Evolutionary conservation across 345 rosid genomes (phyloP).

Genomic region (Nephelium lappaceum): DNA sequence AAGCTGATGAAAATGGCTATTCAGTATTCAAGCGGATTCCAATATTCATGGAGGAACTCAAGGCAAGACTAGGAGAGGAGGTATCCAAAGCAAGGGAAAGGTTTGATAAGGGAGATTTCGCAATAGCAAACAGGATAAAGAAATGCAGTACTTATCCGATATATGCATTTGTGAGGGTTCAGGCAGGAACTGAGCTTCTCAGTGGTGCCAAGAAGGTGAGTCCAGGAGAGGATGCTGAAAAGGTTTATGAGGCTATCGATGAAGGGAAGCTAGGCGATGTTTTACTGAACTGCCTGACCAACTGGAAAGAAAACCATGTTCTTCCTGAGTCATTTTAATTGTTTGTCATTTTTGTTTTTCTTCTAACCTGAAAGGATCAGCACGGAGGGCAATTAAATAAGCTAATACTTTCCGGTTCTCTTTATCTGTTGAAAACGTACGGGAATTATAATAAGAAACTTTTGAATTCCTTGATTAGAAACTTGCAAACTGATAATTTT

Average conservation of each 20-base stretch:
- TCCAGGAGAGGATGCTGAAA: slow-evolving; percentile 59
- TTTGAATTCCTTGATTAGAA: background rate
- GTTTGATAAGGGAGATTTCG: slow-evolving; percentile 33
- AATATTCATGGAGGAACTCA: slow-evolving; percentile 40
- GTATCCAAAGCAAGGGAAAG: slow-evolving; percentile 38
- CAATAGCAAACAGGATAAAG: slow-evolving; percentile 34
- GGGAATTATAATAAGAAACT: background rate
- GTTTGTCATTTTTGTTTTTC: too few species aligned
- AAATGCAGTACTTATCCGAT: slow-evolving; percentile 49
- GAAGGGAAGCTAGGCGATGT: slow-evolving; percentile 43
- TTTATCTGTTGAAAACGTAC: background rate
- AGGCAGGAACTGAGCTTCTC: slow-evolving; percentile 45
- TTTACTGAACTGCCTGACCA: slow-evolving; percentile 35
- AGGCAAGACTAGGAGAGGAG: slow-evolving; percentile 40
- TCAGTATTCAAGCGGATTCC: slow-evolving; percentile 44
- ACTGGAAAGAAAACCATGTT: slow-evolving; percentile 9
- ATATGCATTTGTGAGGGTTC: slow-evolving; percentile 46
- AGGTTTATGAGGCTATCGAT: slow-evolving; percentile 43
- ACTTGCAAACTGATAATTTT: background rate
- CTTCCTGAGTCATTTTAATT: background rate
- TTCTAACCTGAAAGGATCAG: too few species aligned
- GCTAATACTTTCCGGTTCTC: background rate
- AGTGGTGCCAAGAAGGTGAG: slow-evolving; percentile 50
- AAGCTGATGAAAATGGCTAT: slow-evolving; percentile 34
- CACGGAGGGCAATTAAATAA: too few species aligned